Evolutionary conservation across 2,329 filamentous ascomycete genomes (phyloP), one percentile per base, ranked within the genome.

Genomic region (Aureobasidium subglaciale): DNA sequence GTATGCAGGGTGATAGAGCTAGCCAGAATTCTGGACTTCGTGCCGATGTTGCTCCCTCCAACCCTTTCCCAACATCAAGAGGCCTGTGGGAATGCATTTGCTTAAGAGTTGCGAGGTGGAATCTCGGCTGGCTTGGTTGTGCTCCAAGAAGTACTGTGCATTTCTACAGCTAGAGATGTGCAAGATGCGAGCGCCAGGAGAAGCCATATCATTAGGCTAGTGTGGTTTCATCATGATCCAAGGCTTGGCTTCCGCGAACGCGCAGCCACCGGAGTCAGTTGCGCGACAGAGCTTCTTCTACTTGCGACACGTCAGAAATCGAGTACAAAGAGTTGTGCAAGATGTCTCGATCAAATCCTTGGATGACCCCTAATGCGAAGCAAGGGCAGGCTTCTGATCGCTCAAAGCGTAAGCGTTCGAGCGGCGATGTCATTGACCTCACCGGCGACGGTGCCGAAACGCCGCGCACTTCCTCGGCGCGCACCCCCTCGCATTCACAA

Each of bases 281-380:
- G 11, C 29, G 42, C 42, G 10, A 24, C 11, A 38, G 38, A 4
- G 38, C 9, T 24, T 41, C 24, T 43, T 13, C 8, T 27, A 22
- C 29, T n/a, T 18, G 13, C 24, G 15, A 27, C 13, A 27, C 24
- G 3, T 16, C 25, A 13, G 13, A 20, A 16, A 6, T 9, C 41
- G 35, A 16, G 25, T 16, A 11, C 48, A 24, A 15, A 5, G 1
- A 13, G 5, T 18, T 4, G 20, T n/a, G 11, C 38, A 43, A 41
- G 20, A 54, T 54, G 50, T 38, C 50, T 18, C 34, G 50, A 54
- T 54, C 50, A 16, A 24, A 43, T 20, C 50, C 50, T 42, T 54
- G 37, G 50, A 54, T 54, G 50, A 20, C 27, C 13, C 38, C 50
- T 24, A 41, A 52, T 18, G 34, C 10, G 13, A 40, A 30, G 35